A percentile compares a stretch with the other conserved stretches of the same genome.
phyloP scores from a whole-genome alignment of 345 rosid genomes.

The Tarenaya hassleriana region DNA sequence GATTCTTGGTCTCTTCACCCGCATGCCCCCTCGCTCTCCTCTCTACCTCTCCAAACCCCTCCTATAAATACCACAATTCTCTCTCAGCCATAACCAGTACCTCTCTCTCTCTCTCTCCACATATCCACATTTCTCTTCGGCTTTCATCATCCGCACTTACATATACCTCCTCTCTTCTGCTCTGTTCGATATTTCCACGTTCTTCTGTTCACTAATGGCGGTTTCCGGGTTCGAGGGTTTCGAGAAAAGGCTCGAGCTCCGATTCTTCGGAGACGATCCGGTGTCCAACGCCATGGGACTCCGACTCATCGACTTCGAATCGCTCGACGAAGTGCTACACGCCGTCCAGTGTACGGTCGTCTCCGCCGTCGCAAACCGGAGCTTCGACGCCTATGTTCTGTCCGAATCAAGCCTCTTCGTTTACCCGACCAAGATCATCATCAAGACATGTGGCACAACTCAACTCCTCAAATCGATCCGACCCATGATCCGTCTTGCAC shows the following conservation, averaged over 20 bases:
- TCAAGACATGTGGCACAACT: conserved; percentile 98
- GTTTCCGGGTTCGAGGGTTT: conserved; percentile 97
- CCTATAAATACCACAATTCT: conserved; percentile 35
- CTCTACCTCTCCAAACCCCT: conserved; percentile 31
- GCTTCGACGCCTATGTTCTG: conserved; percentile 84
- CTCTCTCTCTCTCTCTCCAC: conserved; percentile 30
- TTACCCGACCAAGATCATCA: conserved; percentile 87
- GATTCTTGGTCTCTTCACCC: conserved; percentile 95
- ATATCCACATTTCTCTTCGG: conserved; percentile 1
- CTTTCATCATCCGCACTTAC: conserved; percentile 4
- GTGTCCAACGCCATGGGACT: conserved; percentile 45
- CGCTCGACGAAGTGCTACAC: conserved; percentile 50
- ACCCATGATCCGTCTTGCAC: conserved; percentile 61
- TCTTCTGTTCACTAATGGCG: conserved; percentile 44
- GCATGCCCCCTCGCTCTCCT: conserved; percentile 66
- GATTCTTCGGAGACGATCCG: conserved; percentile 50
- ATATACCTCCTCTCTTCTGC: conserved; percentile 3
- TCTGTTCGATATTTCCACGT: conserved; percentile 9
- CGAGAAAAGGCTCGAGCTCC: conserved; percentile 94
- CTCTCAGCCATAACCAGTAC: conserved; percentile 20
- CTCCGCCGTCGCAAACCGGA: conserved; percentile 79
- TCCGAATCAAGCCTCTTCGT: conserved; percentile 95
- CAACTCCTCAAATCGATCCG: conserved; percentile 87
- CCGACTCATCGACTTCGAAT: conserved; percentile 61
- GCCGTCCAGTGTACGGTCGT: conserved; percentile 95